Conservation (phyloP, 129 eudicot species). For the Solidago caesia region DNA sequence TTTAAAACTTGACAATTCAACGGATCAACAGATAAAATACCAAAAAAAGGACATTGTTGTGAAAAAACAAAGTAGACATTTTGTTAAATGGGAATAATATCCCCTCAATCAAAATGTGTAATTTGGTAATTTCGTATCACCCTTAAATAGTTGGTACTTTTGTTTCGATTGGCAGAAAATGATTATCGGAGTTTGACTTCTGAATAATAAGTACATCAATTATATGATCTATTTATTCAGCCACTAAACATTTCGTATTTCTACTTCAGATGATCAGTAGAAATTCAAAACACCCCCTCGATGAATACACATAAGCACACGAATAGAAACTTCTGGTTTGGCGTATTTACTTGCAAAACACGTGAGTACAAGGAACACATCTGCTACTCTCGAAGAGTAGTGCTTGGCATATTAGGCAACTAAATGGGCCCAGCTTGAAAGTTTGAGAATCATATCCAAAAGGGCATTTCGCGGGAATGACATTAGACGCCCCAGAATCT, state of each 20-base stretch:
- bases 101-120: too few species aligned
- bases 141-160: neutral
- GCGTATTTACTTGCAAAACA: conserved; percentile 80
- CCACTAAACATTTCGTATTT: neutral
- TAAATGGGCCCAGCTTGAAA: conserved; percentile 88
- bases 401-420: conserved; percentile 94
- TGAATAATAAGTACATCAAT: neutral
- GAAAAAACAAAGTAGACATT: too few species aligned
- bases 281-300: conserved; percentile 21
- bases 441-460: conserved; percentile 89
- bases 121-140: neutral
- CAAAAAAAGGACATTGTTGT: too few species aligned
- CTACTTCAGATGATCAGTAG: conserved; percentile 10
- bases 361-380: conserved; percentile 92
- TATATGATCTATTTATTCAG: neutral
- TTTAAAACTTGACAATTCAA: too few species aligned
- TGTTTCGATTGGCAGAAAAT: neutral
- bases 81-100: too few species aligned
- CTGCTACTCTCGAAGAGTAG: conserved; percentile 80
- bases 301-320: neutral
- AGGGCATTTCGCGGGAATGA: conserved; percentile 74
- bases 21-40: too few species aligned
- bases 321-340: neutral
- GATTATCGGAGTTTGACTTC: too few species aligned
- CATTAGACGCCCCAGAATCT: conserved; percentile 51